Base-by-base conservation (phyloP, 2,329 filamentous ascomycete species). In the Anthostomella pinea region DNA sequence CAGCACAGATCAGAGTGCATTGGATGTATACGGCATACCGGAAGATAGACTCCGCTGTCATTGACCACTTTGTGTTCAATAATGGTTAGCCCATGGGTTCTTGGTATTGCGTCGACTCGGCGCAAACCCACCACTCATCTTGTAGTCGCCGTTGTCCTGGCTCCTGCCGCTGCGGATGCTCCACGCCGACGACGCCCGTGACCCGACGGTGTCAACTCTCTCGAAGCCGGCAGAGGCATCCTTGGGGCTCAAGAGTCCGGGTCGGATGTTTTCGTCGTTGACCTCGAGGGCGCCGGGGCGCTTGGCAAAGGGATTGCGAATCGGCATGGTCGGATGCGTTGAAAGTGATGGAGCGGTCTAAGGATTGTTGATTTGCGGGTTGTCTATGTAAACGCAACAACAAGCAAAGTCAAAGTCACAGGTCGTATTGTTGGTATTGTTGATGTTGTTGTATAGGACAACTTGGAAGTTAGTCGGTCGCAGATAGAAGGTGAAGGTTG, bases 21-120 rank as follows among this genome's bases (percentile, higher is more conserved):
- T 30, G 33, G 19, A 31, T n/a, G n/a, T n/a, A 9, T 36, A 26
- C 31, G 41, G 54, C 79, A 66, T 81, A 93, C 88, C 53, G 91
- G 91, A 51, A 97, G 78, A 67, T 95, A 97, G 45, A 95, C 85
- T 50, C 91, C 91, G 62, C 86, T 94, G 65, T 95, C 90, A 60
- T 95, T 94, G 63, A 97, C 93, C 49, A 96, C 91, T 96, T 61
- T 43, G 39, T 26, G 21, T 30, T n/a, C 15, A 39, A 24, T 19
- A 30, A 20, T 22, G 25, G 33, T 54, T 38, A 57, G 50, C 43
- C 17, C 32, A 22, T 19, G 33, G 20, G n/a, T 21, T 39, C 11
- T 9, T 38, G 37, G 35, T 38, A n/a, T n/a, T 24, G 20, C 26
- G 30, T 19, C 21, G 23, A 34, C 36, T 38, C 32, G 40, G 43